These are phyloP conservation scores for Phylloporus rhodoxanthus DNA, from an alignment of 768 basidiomycete species.

Conservation along the genomic window DNA sequence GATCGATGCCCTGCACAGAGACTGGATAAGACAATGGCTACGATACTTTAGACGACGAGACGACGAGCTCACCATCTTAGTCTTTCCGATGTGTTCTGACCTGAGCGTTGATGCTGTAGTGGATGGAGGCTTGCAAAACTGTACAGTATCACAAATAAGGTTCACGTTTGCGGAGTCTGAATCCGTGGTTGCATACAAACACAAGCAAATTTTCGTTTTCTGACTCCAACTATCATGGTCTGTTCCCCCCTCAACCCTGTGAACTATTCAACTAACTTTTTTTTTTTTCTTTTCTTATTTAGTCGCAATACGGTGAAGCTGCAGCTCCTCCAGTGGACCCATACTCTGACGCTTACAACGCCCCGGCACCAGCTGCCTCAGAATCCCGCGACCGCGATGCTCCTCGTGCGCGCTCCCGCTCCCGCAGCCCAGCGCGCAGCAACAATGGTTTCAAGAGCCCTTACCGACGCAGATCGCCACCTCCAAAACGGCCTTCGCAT, in stretches of 20 bases:
- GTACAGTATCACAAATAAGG: constrained; percentile 45
- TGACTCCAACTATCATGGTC: constrained; percentile 68
- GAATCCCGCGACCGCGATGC: constrained; percentile 51
- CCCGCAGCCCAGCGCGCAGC: constrained; percentile 57
- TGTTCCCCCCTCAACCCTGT: constrained; percentile 11
- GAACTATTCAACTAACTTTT: not conserved
- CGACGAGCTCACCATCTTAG: constrained; percentile 76
- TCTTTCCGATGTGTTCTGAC: constrained; percentile 52
- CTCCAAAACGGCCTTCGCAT: constrained; percentile 60
- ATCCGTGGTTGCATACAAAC: constrained; percentile 35
- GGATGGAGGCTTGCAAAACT: constrained; percentile 61
- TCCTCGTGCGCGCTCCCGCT: constrained; percentile 65
- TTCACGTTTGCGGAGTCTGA: constrained; percentile 30
- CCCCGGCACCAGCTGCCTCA: constrained; percentile 45
- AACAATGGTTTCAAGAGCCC: constrained; percentile 57
- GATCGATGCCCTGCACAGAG: constrained; percentile 80
- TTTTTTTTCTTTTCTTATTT: constrained; percentile 5
- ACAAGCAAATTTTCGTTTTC: constrained; percentile 38
- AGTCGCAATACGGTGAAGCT: constrained; percentile 60
- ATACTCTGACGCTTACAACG: constrained; percentile 78
- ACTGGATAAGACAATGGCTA: constrained; percentile 13
- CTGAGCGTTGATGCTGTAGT: constrained; percentile 34
- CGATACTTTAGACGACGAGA: constrained; percentile 37
- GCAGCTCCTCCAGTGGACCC: constrained; percentile 62
- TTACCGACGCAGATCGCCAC: constrained; percentile 51